These are phyloP conservation scores for Botryotinia narcissicola DNA, from an alignment of 2,329 filamentous ascomycete species.

Conservation along the genomic window DNA sequence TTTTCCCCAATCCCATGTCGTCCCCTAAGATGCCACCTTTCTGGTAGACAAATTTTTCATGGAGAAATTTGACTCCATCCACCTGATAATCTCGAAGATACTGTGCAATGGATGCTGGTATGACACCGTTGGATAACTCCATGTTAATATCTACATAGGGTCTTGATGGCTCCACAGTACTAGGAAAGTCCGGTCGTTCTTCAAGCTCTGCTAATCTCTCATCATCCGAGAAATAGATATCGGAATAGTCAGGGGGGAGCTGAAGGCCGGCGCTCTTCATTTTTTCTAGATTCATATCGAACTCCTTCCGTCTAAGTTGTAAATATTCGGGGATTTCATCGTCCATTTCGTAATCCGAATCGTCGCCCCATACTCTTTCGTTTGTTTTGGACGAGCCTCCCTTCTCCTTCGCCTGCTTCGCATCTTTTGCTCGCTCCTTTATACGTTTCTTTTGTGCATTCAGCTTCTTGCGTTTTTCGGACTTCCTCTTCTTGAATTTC, in stretches of 20 bases:
- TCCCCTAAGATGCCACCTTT: conserved; percentile 77
- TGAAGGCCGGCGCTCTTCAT: conserved; percentile 68
- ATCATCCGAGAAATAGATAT: conserved; percentile 73
- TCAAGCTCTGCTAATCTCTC: conserved; percentile 58
- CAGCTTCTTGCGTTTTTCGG: conserved; percentile 50
- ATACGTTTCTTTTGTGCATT: conserved; percentile 47
- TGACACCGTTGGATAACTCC: conserved; percentile 71
- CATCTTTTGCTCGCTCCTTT: conserved; percentile 47
- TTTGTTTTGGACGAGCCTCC: conserved; percentile 28
- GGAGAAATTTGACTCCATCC: conserved; percentile 78
- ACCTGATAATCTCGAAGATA: conserved; percentile 92
- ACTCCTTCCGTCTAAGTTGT: conserved; percentile 61
- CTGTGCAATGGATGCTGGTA: conserved; percentile 86
- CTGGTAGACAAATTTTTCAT: conserved; percentile 87
- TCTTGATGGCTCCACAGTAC: conserved; percentile 60
- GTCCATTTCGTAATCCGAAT: conserved; percentile 35
- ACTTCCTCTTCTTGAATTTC: conserved; percentile 61
- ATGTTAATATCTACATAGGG: conserved; percentile 74
- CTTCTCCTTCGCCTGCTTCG: conserved; percentile 30
- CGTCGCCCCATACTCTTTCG: conserved; percentile 34
- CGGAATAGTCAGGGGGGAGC: conserved; percentile 73
- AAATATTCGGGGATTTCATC: conserved; percentile 67
- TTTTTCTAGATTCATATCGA: conserved; percentile 59
- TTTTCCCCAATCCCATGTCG: conserved; percentile 97
- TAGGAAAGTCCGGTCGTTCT: conserved; percentile 68